These are phyloP conservation scores for Acorus calamus DNA, from an alignment of 106 monocot species.

Conservation along the genomic window DNA sequence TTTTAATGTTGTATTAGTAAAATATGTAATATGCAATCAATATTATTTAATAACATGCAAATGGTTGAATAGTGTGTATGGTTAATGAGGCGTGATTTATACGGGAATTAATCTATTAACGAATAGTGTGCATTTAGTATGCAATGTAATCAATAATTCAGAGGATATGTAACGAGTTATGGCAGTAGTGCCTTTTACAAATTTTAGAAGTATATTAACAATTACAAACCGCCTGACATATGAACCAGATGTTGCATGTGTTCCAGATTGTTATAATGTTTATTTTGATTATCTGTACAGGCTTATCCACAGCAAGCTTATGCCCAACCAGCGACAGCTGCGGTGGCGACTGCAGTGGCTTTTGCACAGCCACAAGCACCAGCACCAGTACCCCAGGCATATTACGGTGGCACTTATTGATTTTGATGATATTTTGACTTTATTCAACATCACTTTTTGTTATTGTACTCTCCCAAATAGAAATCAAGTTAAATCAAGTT, in stretches of 20 bases:
- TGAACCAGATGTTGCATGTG: not conserved
- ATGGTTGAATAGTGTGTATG: not conserved
- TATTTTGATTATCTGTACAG: conserved; percentile 14
- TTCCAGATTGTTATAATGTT: not conserved
- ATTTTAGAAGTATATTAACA: no score
- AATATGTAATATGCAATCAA: not conserved
- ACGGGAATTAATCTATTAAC: no score
- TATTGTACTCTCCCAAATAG: no score
- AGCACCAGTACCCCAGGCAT: conserved; percentile 32
- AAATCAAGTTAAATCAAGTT: no score
- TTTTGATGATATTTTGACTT: no score
- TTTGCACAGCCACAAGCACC: conserved; percentile 23
- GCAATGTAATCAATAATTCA: no score
- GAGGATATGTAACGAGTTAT: no score
- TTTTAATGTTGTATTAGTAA: not conserved
- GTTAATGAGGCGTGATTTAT: not conserved
- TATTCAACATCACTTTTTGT: no score
- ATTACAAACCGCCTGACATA: not conserved
- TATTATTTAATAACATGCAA: not conserved
- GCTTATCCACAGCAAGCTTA: conserved; percentile 55
- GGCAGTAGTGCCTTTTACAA: no score
- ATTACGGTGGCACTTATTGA: conserved; percentile 54
- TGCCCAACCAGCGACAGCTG: conserved; percentile 29
- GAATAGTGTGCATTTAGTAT: no score
- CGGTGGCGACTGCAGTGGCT: conserved; percentile 13